Evolutionary conservation across 768 basidiomycete genomes (phyloP), one percentile per base, ranked within the genome.

Genomic region (Mycena venus): DNA sequence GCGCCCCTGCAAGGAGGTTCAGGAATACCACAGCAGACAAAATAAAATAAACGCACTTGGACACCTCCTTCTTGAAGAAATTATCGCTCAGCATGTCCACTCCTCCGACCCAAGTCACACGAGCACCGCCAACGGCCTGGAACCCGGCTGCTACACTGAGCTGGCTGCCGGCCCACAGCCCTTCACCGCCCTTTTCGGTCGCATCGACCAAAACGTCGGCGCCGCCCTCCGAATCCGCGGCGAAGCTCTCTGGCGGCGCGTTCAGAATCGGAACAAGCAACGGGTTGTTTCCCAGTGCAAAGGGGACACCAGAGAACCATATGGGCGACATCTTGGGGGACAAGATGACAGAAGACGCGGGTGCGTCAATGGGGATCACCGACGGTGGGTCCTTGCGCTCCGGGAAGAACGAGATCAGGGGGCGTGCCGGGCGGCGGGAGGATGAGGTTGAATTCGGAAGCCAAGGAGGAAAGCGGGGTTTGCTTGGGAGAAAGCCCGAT

Each of bases 401-500:
- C 29, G 92, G 92, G 86, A 96, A 95, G 83, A 98, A 95, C 4
- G 97, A 97, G 74, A 98, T 80, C 60, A 98, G 89, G 2, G n/a
- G 93, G 93, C 0, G 93, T 93, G 2, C 93, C 93, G 2, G 96
- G 94, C 7, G 96, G 95, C 21, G 95, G 94, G 29, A 96, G 93
- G 64, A 96, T 90, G 68, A 99, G 88, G 42, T 94, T 95, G 87
- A 99, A 99, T 86, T 99, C 98, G 60, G 95, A 83, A 0, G 96
- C 95, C 67, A 98, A 90, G 15, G 94, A 90, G 15, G 91, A 88
- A 12, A 97, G 85, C 49, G 94, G 86, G 3, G 92, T 92, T 84
- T 94, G 90, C 84, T 90, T 93, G 77, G 93, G 86, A 2, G 95
- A 94, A 72, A 98, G 90, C 3, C 93, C 91, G 77, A 98, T 84